Base-by-base conservation (phyloP, 306 rosid genomes). In the Sechiopsis laciniata region DNA sequence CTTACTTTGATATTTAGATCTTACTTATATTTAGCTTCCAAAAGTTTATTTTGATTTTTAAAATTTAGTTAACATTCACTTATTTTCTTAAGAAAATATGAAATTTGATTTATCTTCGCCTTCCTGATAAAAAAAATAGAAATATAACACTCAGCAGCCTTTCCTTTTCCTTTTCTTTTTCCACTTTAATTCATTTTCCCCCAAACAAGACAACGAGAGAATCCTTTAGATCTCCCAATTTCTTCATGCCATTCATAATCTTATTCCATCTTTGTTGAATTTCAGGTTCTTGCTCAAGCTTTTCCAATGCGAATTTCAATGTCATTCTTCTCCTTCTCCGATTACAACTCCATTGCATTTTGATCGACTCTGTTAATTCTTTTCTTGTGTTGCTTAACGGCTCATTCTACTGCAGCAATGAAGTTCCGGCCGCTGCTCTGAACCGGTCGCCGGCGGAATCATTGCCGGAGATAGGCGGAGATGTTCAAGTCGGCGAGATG, bases 401-500 rank as follows among this genome's bases (percentile, higher is more conserved):
- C 70, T 40, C 71, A 64, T 50, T 54, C 75, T 32, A 17, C 42
- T 54, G 45, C 62, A 56, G 61, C 64, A 55, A 72, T 72, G 75
- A 72, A 32, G 22, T 72, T 32, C n/a, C 51, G 29, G n/a, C 29
- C 53, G 9, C 26, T n/a, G 2, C 56, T 69, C 57, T 69, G 42
- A 69, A 50, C 2, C 37, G 58, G 57, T 48, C 5, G 17, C 76
- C 82, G 81, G 24, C 55, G 50, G 15, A 52, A 59, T 2, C 73
- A 76, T 52, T 46, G 78, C 76, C 22, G 20, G 74, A 72, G 76
- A 46, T 50, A 62, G 56, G 78, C 29, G 12, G 80, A 74, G 78
- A 94, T 94, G 99, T 91, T 94, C 82, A 95, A 86, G 85, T 76
- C 97, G 74, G 81, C 91, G 64, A 86, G 89, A 85, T 89, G 99